Conservation (phyloP, 2,329 filamentous ascomycete genomes). For the Leptographium lundbergii region DNA sequence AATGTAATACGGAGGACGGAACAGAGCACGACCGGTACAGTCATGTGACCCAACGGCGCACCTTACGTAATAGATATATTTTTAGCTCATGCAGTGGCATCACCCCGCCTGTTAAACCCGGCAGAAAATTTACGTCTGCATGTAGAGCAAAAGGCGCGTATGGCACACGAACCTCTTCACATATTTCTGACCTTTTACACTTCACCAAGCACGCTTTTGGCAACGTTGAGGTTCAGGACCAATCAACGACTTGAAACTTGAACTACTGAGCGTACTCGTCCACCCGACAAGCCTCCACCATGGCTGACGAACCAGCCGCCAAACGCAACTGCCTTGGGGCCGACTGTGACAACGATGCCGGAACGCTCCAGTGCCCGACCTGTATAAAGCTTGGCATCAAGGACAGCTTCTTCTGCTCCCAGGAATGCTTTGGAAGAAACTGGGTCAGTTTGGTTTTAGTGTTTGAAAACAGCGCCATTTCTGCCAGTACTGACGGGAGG, state of each 20-base stretch:
- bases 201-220: no score
- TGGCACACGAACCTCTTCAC: background rate
- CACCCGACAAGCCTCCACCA: conserved; percentile 14
- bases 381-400: conserved; percentile 80
- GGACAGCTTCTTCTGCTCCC: conserved; percentile 92
- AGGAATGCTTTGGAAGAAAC: conserved; percentile 97
- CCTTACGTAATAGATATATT: no score
- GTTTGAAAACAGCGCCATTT: background rate
- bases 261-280: no score
- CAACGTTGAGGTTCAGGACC: no score
- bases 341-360: conserved; percentile 79
- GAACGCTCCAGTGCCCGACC: conserved; percentile 81
- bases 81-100: background rate
- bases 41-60: no score
- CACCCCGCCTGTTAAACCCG: no score
- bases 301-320: conserved; percentile 35
- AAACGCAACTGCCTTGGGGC: conserved; percentile 66
- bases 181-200: no score
- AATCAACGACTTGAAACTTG: no score
- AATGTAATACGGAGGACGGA: no score
- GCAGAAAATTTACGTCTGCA: background rate
- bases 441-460: conserved; percentile 48
- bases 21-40: no score
- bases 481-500: no score
- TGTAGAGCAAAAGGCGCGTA: background rate